Evolutionary conservation across 2,329 filamentous ascomycete species (phyloP), one percentile per base, ranked within the genome.

Genomic region (Stemphylium lycopersici): DNA sequence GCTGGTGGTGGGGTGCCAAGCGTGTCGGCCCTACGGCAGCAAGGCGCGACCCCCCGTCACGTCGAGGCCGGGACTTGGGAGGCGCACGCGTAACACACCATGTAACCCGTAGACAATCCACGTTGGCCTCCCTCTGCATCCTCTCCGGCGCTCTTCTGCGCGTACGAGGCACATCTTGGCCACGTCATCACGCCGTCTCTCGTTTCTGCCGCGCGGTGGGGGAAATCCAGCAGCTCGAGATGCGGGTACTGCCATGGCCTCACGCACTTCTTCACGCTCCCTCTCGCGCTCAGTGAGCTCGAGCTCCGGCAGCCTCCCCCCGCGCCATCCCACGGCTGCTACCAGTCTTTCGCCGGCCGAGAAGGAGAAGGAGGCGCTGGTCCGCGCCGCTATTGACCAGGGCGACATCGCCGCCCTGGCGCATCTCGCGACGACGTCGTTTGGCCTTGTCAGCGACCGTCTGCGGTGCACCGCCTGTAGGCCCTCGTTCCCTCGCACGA

Each of bases 401-500:
- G 61, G 62, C 36, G 71, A 81, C 58, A 63, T 80, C 47, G 56
- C 67, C n/a, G 62, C 71, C 38, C 68, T 83, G 29, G 64, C 73
- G 32, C 59, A 66, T 6, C 73, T 81, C 15, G 79, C 80, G 4
- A 77, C 76, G n/a, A 74, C 74, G 43, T 51, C 68, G 42, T 70
- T 74, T 43, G 81, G 81, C 48, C 71, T 83, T 32, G 62, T 83
- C 40, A 75, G 77, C 61, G 81, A 83, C 62, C 66, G 72, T 33
- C 75, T 95, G 59, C 88, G 93, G 62, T 84, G 84, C 68, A 78
- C 80, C 74, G 91, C 90, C 63, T 97, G 93, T 96, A 84, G 77
- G 90, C 62, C 44, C 22, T 40, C 26, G 24, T 29, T 24, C 26
- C 11, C 26, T 29, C 15, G 20, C 44, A 38, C 45, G 33, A 26